Conservation (phyloP, 2,329 filamentous ascomycete genomes). For the Fusarium palustre region DNA sequence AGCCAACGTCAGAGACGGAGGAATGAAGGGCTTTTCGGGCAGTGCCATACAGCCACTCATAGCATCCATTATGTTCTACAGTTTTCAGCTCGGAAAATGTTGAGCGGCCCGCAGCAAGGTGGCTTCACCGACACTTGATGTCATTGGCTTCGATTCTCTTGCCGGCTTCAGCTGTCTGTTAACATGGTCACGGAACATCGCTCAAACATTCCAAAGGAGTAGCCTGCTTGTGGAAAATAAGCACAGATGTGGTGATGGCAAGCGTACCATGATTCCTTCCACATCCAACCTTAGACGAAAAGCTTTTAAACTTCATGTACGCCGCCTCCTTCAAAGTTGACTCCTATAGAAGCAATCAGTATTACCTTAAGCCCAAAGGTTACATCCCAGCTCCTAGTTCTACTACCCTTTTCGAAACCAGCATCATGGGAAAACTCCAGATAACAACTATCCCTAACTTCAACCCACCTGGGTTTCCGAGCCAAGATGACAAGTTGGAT, state of each 20-base stretch:
- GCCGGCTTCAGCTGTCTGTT: too few species aligned
- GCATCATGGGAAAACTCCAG: not conserved
- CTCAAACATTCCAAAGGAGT: not conserved
- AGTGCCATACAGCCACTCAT: not conserved
- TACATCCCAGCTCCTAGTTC: not conserved
- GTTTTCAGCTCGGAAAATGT: too few species aligned
- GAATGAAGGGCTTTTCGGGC: not conserved
- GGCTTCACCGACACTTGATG: too few species aligned
- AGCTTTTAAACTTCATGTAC: not conserved
- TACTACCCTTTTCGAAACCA: not conserved
- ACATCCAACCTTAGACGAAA: not conserved
- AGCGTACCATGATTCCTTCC: not conserved
- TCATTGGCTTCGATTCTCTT: too few species aligned
- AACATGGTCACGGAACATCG: too few species aligned
- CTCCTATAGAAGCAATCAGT: not conserved
- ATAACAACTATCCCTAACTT: not conserved
- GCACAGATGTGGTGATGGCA: not conserved
- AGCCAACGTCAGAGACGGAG: not conserved
- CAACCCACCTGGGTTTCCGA: constrained; percentile 4
- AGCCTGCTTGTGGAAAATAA: not conserved
- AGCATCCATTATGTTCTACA: too few species aligned
- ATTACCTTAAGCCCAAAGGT: not conserved
- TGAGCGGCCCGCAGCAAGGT: too few species aligned
- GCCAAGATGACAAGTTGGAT: not conserved
- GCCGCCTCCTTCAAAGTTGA: not conserved